These are phyloP conservation scores for Glaciozyma martinii DNA, from an alignment of 768 basidiomycete genomes.

Conservation along the genomic window DNA sequence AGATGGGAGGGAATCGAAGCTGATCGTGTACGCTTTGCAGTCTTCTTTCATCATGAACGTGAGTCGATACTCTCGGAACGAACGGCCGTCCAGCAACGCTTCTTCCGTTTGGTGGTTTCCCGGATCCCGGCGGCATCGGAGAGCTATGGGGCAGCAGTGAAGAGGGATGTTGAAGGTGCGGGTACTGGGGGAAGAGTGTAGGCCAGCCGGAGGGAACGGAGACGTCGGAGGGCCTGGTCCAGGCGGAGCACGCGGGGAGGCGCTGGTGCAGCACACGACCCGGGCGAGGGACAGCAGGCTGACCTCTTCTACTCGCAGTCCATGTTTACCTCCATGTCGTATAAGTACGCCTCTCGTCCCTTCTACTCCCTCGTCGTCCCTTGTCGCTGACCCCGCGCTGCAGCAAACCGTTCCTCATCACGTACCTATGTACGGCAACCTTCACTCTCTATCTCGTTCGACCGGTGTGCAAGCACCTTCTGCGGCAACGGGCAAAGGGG, in stretches of 20 bases:
- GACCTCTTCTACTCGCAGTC: slow-evolving; percentile 50
- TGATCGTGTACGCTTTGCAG: background rate
- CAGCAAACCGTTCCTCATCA: slow-evolving; percentile 45
- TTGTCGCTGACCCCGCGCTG: background rate
- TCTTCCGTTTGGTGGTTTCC: background rate
- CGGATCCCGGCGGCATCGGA: background rate
- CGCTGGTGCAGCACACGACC: background rate
- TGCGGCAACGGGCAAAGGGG: slow-evolving; percentile 6
- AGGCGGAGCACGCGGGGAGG: background rate
- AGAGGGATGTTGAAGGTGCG: background rate
- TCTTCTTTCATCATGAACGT: slow-evolving; percentile 26
- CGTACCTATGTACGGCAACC: slow-evolving; percentile 84
- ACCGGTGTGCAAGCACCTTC: slow-evolving; percentile 8
- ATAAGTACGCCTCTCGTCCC: no score
- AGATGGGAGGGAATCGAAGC: background rate
- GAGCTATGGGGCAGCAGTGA: background rate
- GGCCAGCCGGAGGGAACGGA: background rate
- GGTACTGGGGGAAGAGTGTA: background rate
- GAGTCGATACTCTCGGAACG: background rate
- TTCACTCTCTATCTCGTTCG: slow-evolving; percentile 64
- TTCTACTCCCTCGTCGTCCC: background rate
- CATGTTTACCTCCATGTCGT: slow-evolving; percentile 60
- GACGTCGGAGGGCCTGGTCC: background rate
- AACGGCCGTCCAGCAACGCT: no score
- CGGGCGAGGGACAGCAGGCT: background rate